Conservation (phyloP, 176 grass and related monocot genomes). For the Alloteropsis semialata region DNA sequence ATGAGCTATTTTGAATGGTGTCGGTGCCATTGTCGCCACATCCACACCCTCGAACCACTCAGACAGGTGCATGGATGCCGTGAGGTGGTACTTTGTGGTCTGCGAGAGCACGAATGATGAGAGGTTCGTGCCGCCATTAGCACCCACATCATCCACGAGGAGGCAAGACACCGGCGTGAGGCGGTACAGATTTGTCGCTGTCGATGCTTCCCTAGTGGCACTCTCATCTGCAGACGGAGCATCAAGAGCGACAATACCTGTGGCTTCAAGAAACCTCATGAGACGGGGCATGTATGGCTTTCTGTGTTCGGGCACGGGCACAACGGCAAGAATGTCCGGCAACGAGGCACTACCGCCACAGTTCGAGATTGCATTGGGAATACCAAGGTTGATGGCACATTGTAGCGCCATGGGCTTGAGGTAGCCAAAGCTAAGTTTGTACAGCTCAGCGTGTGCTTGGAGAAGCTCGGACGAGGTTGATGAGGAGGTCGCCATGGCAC, state of each 20-base stretch:
- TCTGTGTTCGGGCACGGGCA: background rate
- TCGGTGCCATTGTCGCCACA: background rate
- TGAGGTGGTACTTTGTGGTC: background rate
- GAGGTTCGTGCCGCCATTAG: background rate
- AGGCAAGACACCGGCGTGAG: constrained; percentile 38
- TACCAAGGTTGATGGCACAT: constrained; percentile 42
- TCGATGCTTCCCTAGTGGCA: background rate
- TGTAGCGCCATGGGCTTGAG: constrained; percentile 38
- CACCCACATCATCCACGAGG: constrained; percentile 6
- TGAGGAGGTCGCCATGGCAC: background rate
- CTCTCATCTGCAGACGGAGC: background rate
- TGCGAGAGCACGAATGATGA: background rate
- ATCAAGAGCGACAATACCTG: background rate
- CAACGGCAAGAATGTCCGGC: background rate
- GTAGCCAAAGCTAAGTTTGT: constrained; percentile 14
- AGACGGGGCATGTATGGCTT: constrained; percentile 33
- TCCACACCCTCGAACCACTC: constrained; percentile 35
- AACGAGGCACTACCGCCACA: constrained; percentile 22
- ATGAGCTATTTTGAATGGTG: background rate
- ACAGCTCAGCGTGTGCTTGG: constrained; percentile 31
- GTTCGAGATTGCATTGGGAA: constrained; percentile 33
- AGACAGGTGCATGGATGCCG: background rate
- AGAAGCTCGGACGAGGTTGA: constrained; percentile 3
- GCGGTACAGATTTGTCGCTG: background rate
- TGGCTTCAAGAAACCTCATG: constrained; percentile 31